Base-by-base conservation (phyloP, 2,329 filamentous ascomycete genomes). In the Penicillium sp. region DNA sequence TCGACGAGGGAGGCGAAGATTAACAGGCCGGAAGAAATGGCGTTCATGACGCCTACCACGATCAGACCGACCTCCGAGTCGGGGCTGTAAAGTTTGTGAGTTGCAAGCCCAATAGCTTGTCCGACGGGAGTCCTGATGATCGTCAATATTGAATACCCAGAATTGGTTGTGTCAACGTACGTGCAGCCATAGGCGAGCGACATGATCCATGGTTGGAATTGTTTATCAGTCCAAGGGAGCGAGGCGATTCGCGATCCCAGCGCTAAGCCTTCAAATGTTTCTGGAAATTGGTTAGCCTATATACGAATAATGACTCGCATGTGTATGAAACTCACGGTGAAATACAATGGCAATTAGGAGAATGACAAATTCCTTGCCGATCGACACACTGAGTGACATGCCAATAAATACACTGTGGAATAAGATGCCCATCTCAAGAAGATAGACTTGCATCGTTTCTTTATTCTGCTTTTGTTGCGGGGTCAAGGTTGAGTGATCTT, bases 21-120 rank as follows among this genome's bases (percentile, higher is more conserved):
- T 23, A 90, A 63, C 26, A 90, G 68, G 0, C 85, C 85, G n/a
- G 81, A 78, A 0, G 82, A 86, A 25, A 90, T 81, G 32, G 83
- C 84, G 50, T 90, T 89, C 83, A 89, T 89, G 51, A 84, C 75
- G 10, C 85, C 85, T 1, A 89, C 84, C 57, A 89, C 77, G 9
- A 90, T 68, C 20, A 90, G 67, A 0, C 85, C 84, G 0, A 78
- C 75, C 60, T 85, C 76, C 44, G 80, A 84, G 55, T 77, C 72
- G 0, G 85, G 84, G 46, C 84, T 82, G 62, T 89, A 90, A 47
- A 87, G 69, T 9, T 76, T 77, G 56, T 88, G 83, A 2, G 86
- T 78, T 2, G 80, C 68, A n/a, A 90, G 70, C 0, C 85, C 85
- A 41, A 89, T 85, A 1, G 83, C 84, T 58, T 89, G 84, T 10